Evolutionary conservation across 2,329 filamentous ascomycete species (phyloP), one percentile per base, ranked within the genome.

Genomic region (Penicillium hordei): DNA sequence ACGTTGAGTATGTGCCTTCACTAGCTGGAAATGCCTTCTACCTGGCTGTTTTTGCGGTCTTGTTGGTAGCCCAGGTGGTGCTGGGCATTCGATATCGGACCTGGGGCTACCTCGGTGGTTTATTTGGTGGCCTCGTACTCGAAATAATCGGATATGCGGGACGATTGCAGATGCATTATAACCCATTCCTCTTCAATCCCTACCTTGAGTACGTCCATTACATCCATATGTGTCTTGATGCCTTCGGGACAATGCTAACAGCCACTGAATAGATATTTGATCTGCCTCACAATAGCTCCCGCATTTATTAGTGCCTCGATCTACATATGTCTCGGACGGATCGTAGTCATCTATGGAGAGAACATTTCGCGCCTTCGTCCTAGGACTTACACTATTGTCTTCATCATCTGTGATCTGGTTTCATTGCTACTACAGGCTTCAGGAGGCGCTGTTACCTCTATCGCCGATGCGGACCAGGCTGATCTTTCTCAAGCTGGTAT

Each of bases 321-420:
- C 15, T 48, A 48, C 27, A 48, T 48, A 13, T 48, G 46, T 36
- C 46, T 36, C 21, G 46, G 46, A 13, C 46, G 33, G 5, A 38
- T 36, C 5, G 46, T 38, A 2, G 3, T 48, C 13, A 36, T 38
- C 21, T 48, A 48, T 10, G 33, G 46, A 13, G 46, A 48, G 33
- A 6, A 10, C 13, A 67, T 73, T 50, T 69, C 71, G n/a, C 67
- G 68, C 36, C 65, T 79, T 46, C 65, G 61, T 7, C 66, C 72
- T 5, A 64, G 64, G 19, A 71, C 68, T 34, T 75, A 73, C 62
- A 71, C 72, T 6, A 65, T 69, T 36, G 67, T 78, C 58, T 89
- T 89, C 74, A 83, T 89, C 64, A 79, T 83, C 49, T 87, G 83
- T 73, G 86, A 89, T 70, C 64, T 88, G 34, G 57, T 86, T 55